These are phyloP conservation scores for Scenedesmus sp. DNA, from an alignment of 163 green algal species.

Conservation along the genomic window DNA sequence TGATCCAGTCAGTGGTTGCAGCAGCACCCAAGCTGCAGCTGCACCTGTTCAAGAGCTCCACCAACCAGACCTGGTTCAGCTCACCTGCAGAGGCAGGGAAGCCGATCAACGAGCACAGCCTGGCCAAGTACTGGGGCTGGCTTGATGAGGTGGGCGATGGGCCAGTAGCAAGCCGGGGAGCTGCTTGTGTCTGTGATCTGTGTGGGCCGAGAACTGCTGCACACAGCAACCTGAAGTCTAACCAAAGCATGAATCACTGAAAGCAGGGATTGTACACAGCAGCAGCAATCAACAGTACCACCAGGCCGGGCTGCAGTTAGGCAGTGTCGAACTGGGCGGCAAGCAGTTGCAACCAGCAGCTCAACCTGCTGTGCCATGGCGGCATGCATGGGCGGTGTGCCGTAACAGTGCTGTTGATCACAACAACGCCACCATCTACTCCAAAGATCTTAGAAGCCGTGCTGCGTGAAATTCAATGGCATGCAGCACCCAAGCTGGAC, in stretches of 20 bases:
- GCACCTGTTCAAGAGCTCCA: conserved; percentile 43
- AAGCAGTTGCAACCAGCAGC: too few relatives aligned
- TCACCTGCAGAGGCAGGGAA: background rate
- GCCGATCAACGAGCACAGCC: background rate
- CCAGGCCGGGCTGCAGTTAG: too few relatives aligned
- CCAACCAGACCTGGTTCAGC: conserved; percentile 1
- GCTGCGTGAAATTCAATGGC: too few relatives aligned
- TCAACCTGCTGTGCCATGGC: too few relatives aligned
- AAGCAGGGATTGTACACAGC: too few relatives aligned
- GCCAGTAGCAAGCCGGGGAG: background rate
- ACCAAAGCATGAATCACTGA: too few relatives aligned
- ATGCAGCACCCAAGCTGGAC: background rate
- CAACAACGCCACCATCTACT: background rate
- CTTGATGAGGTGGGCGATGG: background rate
- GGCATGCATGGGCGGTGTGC: too few relatives aligned
- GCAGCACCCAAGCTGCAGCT: conserved; percentile 32
- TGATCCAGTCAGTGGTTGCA: background rate
- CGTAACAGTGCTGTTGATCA: background rate
- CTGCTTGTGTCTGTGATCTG: background rate
- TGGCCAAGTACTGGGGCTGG: background rate
- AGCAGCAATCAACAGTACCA: too few relatives aligned
- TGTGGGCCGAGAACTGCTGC: too few relatives aligned
- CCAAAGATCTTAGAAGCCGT: too few relatives aligned
- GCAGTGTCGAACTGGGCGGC: too few relatives aligned
- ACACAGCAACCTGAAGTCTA: too few relatives aligned